Evolutionary conservation across 345 rosid genomes (phyloP), one percentile per base, ranked within the genome.

Genomic region (Gossypium anomalum): DNA sequence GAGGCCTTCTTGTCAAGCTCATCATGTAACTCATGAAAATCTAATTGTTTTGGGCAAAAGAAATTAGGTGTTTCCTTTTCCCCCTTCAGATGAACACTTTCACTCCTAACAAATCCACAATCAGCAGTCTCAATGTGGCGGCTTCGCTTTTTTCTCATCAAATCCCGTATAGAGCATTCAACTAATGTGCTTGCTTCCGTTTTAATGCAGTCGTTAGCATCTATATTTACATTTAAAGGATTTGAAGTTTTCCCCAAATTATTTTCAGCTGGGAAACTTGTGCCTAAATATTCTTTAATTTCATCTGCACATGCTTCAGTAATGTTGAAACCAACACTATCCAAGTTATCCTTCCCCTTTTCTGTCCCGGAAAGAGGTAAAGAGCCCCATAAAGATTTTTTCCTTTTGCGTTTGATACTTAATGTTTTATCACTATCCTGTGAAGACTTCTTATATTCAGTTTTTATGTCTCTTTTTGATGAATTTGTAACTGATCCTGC

Each of bases 71-170:
- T 70, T 55, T 79, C 76, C 27, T 75, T 80, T 55, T 66, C 82
- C 67, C 73, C 83, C 38, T 47, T 77, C 60, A 77, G 71, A 78
- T 61, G 51, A 76, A 76, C 77, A 55, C 77, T 87, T 67, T 82
- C 80, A 43, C 68, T 75, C 59, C 82, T 78, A 76, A 56, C 23
- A 78, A 79, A 76, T 5, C 75, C 86, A 78, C 71, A 74, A 75
- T 73, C 89, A 72, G 78, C 77, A 23, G 85, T 74, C 27, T 84
- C 83, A 75, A 79, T 80, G 57, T 72, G 87, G 81, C 76, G 67
- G 79, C 77, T 59, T 63, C 98, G 87, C 80, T 89, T 92, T 80
- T 77, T 87, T 71, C 98, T 87, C 98, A 92, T 94, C 89, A 94
- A 80, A 77, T 92, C 98, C 68, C 98, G 88, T 47, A 91, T 75